phyloP scores from a whole-genome alignment of 176 grass and related monocot genomes.

The Poa annua region DNA sequence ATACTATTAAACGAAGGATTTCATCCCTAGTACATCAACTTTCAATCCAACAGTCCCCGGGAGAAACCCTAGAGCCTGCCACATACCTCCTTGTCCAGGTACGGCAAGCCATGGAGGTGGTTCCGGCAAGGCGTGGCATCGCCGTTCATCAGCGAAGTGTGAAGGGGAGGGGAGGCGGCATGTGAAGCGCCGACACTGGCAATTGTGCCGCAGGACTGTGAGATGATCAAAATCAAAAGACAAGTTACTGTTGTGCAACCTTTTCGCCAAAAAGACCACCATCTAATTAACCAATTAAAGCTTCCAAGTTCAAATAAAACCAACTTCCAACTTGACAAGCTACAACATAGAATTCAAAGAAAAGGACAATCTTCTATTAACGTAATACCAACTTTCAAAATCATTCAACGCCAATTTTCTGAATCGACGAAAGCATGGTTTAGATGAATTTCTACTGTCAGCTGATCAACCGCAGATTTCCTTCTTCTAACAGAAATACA shows the following conservation, averaged over 20 bases:
- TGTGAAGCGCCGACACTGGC: not conserved
- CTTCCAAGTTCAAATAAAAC: conserved; percentile 2
- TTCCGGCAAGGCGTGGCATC: not conserved
- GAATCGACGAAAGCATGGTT: not conserved
- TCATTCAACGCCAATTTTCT: not conserved
- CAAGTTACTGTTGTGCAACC: not conserved
- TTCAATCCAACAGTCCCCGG: not conserved
- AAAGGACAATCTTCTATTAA: not conserved
- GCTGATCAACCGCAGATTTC: not conserved
- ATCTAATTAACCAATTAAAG: not conserved
- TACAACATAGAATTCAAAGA: not conserved
- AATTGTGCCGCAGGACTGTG: not conserved
- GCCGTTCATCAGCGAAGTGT: not conserved
- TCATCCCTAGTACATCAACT: not conserved
- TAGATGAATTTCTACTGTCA: not conserved
- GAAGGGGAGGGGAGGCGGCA: not conserved
- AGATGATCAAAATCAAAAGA: conserved; percentile 2
- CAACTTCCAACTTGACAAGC: not conserved
- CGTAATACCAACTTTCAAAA: not conserved
- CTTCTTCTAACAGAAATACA: not conserved
- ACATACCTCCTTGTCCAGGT: not conserved
- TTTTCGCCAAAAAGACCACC: not conserved
- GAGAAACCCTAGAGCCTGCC: not conserved
- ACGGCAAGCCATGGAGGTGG: not conserved
- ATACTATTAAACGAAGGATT: not conserved